Evolutionary conservation across 2,329 filamentous ascomycete species (phyloP).

Genomic region (Macroventuria anomochaeta): DNA sequence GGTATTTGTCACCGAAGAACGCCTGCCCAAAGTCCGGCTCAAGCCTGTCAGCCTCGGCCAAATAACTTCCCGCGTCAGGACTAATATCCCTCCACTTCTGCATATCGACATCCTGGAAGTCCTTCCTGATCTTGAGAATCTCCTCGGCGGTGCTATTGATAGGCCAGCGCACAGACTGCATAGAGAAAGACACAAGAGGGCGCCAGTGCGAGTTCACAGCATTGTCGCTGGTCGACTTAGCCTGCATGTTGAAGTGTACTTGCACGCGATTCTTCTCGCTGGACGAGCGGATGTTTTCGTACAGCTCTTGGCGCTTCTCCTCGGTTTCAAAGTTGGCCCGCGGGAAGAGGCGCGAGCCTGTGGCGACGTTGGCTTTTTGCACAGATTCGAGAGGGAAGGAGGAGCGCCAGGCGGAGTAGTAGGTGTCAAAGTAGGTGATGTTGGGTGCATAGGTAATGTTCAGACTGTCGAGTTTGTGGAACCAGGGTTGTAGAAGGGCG

Average conservation of each 20-base stretch:
- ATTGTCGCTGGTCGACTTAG: constrained; percentile 32
- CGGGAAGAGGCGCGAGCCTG: constrained; percentile 44
- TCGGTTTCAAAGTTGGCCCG: constrained; percentile 43
- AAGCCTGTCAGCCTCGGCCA: constrained; percentile 37
- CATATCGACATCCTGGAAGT: constrained; percentile 26
- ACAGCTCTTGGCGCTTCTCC: constrained; percentile 42
- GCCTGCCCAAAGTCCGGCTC: constrained; percentile 36
- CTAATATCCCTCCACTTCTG: constrained; percentile 27
- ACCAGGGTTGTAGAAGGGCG: constrained; percentile 42
- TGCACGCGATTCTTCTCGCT: constrained; percentile 45
- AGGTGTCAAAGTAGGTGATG: constrained; percentile 42
- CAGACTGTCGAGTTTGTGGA: constrained; percentile 36
- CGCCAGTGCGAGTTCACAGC: constrained; percentile 37
- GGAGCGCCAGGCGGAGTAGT: constrained; percentile 42
- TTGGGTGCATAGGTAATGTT: constrained; percentile 44
- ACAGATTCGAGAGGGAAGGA: constrained; percentile 47
- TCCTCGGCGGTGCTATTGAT: constrained; percentile 24
- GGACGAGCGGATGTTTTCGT: constrained; percentile 35
- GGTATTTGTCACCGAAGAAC: constrained; percentile 42
- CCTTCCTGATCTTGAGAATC: constrained; percentile 23
- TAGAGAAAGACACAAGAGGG: constrained; percentile 32
- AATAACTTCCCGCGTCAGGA: constrained; percentile 36
- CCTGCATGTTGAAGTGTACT: constrained; percentile 47
- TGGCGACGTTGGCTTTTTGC: constrained; percentile 42
- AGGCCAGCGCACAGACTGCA: constrained; percentile 24